phyloP scores from a whole-genome alignment of 1,284 basidiomycete genomes.

The Apiotrichum brassicae region DNA sequence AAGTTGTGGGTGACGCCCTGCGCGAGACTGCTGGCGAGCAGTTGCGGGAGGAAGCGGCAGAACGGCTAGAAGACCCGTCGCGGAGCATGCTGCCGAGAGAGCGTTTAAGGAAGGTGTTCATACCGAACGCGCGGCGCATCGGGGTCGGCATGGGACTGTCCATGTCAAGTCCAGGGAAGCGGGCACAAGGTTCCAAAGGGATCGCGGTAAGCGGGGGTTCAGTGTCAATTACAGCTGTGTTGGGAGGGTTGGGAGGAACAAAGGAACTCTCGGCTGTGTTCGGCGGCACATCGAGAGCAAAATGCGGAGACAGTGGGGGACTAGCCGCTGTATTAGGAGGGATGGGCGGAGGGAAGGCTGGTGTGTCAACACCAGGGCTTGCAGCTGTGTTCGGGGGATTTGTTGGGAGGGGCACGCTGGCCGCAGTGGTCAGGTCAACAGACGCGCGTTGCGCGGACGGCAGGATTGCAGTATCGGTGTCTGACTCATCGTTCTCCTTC shows the following conservation, averaged over 20 bases:
- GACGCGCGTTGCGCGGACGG: not conserved
- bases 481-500: not conserved
- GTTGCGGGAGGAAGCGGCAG: not conserved
- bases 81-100: slow-evolving; percentile 9
- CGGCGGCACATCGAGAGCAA: not conserved
- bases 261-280: not conserved
- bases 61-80: not conserved
- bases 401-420: not conserved
- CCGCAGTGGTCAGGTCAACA: not conserved
- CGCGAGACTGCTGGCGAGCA: not conserved
- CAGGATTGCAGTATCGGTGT: not conserved
- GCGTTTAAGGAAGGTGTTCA: slow-evolving; percentile 13
- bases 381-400: not conserved
- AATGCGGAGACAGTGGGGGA: not conserved
- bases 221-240: not conserved
- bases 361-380: not conserved
- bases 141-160: not conserved
- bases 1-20: not conserved
- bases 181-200: not conserved
- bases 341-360: not conserved
- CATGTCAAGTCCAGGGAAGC: not conserved
- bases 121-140: not conserved
- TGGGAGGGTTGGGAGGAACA: not conserved
- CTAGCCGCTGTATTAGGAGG: not conserved
- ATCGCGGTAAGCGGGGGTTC: not conserved